Evolutionary conservation across 345 rosid species (phyloP).

Genomic region (Zanthoxylum bungeanum): DNA sequence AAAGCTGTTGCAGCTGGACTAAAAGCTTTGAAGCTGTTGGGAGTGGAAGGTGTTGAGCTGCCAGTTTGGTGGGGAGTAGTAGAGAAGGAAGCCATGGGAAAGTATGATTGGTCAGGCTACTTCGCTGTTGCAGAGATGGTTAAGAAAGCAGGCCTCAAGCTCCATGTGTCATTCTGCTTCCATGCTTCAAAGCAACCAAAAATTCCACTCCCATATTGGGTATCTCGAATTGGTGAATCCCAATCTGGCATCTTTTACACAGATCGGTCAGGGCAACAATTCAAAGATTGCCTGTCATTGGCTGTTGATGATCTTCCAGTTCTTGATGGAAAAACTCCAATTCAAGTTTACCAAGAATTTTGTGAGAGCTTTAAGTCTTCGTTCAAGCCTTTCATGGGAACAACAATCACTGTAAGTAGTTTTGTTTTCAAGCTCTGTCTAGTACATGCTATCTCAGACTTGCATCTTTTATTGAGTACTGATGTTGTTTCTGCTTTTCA

Average conservation of each 20-base stretch:
- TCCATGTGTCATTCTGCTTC: constrained; percentile 75
- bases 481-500: constrained; percentile 5
- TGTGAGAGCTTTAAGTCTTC: constrained; percentile 78
- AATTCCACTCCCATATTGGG: constrained; percentile 78
- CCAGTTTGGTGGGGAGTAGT: constrained; percentile 92
- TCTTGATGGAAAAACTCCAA: constrained; percentile 69
- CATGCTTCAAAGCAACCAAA: constrained; percentile 45
- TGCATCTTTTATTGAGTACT: neutral
- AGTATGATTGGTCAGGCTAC: constrained; percentile 84
- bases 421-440: neutral
- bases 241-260: constrained; percentile 50
- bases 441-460: neutral
- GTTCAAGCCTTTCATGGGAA: constrained; percentile 62
- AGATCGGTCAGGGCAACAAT: constrained; percentile 53
- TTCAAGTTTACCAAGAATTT: constrained; percentile 64
- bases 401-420: constrained; percentile 63
- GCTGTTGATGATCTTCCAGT: constrained; percentile 76
- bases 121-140: constrained; percentile 81
- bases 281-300: constrained; percentile 64
- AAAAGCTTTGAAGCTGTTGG: constrained; percentile 80
- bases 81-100: constrained; percentile 80
- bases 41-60: constrained; percentile 87
- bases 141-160: constrained; percentile 65
- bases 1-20: constrained; percentile 80
- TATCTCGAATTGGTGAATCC: constrained; percentile 49